Percentiles rank a stretch among this genome's conserved stretches.
phyloP scores from a whole-genome alignment of 176 grass and related monocot species.

The Triticum monococcum region DNA sequence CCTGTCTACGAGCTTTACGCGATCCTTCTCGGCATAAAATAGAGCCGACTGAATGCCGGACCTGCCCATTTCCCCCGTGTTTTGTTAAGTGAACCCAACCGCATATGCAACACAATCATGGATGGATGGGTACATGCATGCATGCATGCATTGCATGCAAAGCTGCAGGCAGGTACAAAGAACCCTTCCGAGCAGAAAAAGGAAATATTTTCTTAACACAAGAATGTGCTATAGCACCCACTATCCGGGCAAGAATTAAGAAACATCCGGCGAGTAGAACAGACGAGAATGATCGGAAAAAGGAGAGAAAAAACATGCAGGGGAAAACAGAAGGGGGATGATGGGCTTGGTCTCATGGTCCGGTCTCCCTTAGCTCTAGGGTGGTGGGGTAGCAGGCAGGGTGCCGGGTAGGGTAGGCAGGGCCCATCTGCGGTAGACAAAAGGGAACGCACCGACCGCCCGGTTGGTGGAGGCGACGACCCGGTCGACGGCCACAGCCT shows the following conservation, averaged over 20 bases:
- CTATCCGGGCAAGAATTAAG: not conserved
- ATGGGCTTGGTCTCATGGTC: not conserved
- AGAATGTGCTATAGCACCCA: not conserved
- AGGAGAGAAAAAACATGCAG: not conserved
- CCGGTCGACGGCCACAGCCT: not conserved
- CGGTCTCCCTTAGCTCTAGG: not conserved
- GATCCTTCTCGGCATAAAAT: slow-evolving; percentile 7
- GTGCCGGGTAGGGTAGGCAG: not conserved
- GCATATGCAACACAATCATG: slow-evolving; percentile 21
- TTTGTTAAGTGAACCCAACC: not conserved
- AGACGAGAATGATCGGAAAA: not conserved
- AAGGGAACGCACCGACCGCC: slow-evolving; percentile 27
- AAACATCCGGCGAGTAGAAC: not conserved
- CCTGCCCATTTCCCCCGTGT: not conserved
- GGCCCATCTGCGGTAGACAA: slow-evolving; percentile 16
- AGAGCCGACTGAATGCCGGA: not conserved
- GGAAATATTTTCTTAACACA: not conserved
- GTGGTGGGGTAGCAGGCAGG: not conserved
- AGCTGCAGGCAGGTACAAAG: slow-evolving; percentile 1
- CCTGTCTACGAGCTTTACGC: not conserved
- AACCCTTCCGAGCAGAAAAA: not conserved
- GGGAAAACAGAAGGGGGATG: not conserved
- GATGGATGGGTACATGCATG: not conserved
- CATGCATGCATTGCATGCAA: not conserved
- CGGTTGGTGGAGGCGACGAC: slow-evolving; percentile 25